A percentile compares a stretch with the other conserved stretches of the same genome.
These are phyloP conservation scores for Nicotiana tomentosiformis DNA, from an alignment of 257 asterid genomes.

Conservation along the genomic window DNA sequence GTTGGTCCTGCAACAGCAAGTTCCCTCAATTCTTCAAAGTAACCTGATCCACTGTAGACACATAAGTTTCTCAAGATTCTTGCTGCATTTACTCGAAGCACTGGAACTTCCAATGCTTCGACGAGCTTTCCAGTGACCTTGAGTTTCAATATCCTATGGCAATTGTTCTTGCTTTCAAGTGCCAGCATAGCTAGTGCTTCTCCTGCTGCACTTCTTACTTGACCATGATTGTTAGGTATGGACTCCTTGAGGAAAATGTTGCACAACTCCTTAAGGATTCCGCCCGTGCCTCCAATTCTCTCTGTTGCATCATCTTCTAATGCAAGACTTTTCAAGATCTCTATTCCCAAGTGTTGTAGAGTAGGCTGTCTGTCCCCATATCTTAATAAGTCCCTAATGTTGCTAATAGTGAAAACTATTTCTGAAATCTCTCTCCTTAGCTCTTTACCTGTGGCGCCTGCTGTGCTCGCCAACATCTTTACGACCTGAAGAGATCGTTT, in stretches of 20 bases:
- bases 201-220: slow-evolving; percentile 70
- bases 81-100: slow-evolving; percentile 59
- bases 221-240: slow-evolving; percentile 20
- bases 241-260: slow-evolving; percentile 50
- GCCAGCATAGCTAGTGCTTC: slow-evolving; percentile 82
- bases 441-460: slow-evolving; percentile 67
- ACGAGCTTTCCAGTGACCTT: slow-evolving; percentile 36
- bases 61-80: slow-evolving; percentile 70
- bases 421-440: slow-evolving; percentile 79
- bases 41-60: slow-evolving; percentile 50
- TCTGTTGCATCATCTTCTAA: slow-evolving; percentile 81
- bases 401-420: slow-evolving; percentile 68
- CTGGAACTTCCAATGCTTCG: slow-evolving; percentile 45
- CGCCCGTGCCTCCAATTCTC: slow-evolving; percentile 80
- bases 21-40: slow-evolving; percentile 39
- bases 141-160: slow-evolving; percentile 47
- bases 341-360: slow-evolving; percentile 66
- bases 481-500: slow-evolving; percentile 73
- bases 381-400: slow-evolving; percentile 59
- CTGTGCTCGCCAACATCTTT: slow-evolving; percentile 66
- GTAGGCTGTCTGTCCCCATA: slow-evolving; percentile 66
- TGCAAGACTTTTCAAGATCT: slow-evolving; percentile 58
- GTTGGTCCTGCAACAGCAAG: slow-evolving; percentile 60
- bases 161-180: slow-evolving; percentile 48
- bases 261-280: slow-evolving; percentile 57